Evolutionary conservation across 2,329 filamentous ascomycete species (phyloP).

Genomic region (Fusarium nygamai): DNA sequence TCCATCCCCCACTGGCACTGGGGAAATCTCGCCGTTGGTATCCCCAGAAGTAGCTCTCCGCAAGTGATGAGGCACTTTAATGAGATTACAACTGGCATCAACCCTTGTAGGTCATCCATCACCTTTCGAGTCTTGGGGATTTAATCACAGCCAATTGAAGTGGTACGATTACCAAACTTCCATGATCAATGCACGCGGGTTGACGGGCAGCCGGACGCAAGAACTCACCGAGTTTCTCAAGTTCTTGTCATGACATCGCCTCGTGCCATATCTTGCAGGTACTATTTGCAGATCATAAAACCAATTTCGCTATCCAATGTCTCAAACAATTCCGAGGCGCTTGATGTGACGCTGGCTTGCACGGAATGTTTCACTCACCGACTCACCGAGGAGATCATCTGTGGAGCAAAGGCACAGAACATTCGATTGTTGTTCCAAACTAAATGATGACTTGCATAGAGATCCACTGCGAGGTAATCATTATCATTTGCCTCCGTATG

Average conservation of each 20-base stretch:
- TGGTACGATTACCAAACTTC: constrained; percentile 25
- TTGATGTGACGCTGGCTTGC: not conserved
- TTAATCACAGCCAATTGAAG: constrained; percentile 11
- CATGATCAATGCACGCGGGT: not conserved
- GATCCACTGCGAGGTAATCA: fast-evolving
- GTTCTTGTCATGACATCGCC: not conserved
- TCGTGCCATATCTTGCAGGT: not conserved
- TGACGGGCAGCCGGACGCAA: not conserved
- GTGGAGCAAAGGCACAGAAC: not conserved
- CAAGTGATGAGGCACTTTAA: not conserved
- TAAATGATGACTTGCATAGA: not conserved
- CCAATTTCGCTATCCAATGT: not conserved
- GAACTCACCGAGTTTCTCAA: not conserved
- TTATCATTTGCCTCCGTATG: not conserved
- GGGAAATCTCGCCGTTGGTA: not conserved
- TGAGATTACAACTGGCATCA: not conserved
- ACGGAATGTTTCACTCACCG: not conserved
- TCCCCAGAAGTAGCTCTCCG: not conserved
- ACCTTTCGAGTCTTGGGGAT: not conserved
- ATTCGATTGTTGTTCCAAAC: not conserved
- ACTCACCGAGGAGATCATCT: not conserved
- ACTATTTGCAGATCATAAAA: not conserved
- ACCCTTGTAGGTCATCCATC: not conserved
- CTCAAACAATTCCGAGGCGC: not conserved
- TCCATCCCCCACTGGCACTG: not conserved